Evolutionary conservation across 2,329 filamentous ascomycete genomes (phyloP), one percentile per base, ranked within the genome.

Genomic region (Colletotrichum spaethianum): DNA sequence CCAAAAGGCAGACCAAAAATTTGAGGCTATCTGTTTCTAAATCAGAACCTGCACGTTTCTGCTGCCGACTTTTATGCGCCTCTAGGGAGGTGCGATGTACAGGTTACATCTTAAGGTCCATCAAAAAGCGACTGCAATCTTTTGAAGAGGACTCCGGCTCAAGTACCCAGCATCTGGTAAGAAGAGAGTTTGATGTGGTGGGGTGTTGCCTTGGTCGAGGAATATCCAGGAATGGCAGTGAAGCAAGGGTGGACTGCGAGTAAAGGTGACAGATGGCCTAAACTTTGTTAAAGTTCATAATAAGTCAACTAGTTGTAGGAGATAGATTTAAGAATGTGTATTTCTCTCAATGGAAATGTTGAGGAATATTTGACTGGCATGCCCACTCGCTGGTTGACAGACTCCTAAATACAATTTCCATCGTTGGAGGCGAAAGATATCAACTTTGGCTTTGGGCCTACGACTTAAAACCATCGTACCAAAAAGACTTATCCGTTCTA

Each of bases 381-480:
- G 23, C 8, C 18, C 46, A 50, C 18, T n/a, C 18, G 8, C 6
- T 20, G 18, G 9, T 20, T 26, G 14, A 7, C 28, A 55, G 9
- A 36, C 28, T n/a, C 2, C 9, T 36, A 6, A 20, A 20, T 36
- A 18, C 9, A 55, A 6, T n/a, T 0, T 46, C 16, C 23, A 53
- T 11, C 8, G 8, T 31, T 16, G 14, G 9, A 23, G 26, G 28
- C 4, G 50, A 12, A 18, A 20, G 18, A 7, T 7, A 11, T 1
- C 20, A 46, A 31, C 5, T 1, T 11, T 28, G 2, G 14, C 12
- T 2, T 50, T 2, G 4, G 14, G 36, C 2, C 11, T 12, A 55
- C 8, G 12, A 1, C 2, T 14, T 12, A 6, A 33, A n/a, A 1
- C 1, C 3, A 14, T 36, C 9, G 26, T 2, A 2, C 3, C 28